These are phyloP conservation scores for Acacia concinna DNA, from an alignment of 331 rosid species.

Conservation along the genomic window DNA sequence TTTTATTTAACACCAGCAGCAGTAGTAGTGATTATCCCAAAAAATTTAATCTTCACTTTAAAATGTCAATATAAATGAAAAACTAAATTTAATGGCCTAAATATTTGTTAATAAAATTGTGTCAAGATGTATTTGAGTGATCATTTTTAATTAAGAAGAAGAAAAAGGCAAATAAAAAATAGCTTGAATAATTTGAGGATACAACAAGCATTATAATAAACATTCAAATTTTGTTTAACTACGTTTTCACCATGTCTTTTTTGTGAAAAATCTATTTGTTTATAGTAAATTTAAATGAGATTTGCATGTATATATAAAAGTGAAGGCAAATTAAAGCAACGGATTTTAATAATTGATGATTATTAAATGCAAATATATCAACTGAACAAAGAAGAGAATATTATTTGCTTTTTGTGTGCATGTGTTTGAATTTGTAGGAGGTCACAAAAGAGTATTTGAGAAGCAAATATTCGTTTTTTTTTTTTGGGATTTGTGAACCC, in stretches of 20 bases:
- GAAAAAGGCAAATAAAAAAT: background rate
- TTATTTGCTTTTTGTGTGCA: background rate
- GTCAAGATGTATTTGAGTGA: background rate
- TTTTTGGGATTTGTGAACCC: conserved; percentile 6
- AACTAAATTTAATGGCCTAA: background rate
- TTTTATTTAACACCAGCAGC: too few species aligned
- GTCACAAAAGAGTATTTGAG: background rate
- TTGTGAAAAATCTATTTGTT: background rate
- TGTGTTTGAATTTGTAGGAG: background rate
- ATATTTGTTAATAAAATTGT: background rate
- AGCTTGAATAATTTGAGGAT: background rate
- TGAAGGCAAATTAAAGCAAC: background rate
- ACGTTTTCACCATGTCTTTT: background rate
- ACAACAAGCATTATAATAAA: background rate
- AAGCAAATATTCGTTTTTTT: conserved; percentile 18
- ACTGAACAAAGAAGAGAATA: background rate
- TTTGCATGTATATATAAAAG: background rate
- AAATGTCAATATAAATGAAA: background rate
- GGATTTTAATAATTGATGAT: background rate
- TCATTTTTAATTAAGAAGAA: background rate
- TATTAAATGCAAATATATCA: background rate
- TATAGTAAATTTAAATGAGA: background rate
- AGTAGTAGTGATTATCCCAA: too few species aligned
- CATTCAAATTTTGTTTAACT: background rate
- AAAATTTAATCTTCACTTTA: too few species aligned